Evolutionary conservation across 768 basidiomycete genomes (phyloP), one percentile per base, ranked within the genome.

Genomic region (Psilocybe azurescens): DNA sequence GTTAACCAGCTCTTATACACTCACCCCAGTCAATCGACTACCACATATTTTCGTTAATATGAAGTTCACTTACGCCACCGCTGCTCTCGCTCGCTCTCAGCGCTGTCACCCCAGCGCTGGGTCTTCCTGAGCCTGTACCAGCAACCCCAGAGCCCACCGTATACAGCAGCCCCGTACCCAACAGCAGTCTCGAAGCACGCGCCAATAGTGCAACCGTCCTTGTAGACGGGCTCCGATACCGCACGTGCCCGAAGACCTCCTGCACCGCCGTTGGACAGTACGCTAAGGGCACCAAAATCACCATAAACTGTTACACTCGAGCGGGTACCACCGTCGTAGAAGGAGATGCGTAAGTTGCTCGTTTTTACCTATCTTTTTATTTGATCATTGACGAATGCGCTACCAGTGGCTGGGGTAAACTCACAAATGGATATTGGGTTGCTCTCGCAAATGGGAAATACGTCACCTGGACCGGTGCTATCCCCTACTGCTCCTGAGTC

Each of bases 211-310:
- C 56, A 14, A 36, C 39, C 16, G 61, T 62, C 33, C 14, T 47
- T 16, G 56, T 58, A 9, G 61, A 62, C 38, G 61, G 61, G 6
- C 56, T 62, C 39, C 46, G 61, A 36, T 62, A 62, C 51, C 61
- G 61, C 50, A 53, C 20, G 28, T 62, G 61, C 61, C 61, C 61
- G 5, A 29, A 51, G 4, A 62, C 57, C 20, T 58, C 48, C 46
- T 62, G 61, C 49, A 30, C n/a, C 5, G 61, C 61, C 4, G 32
- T 58, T 28, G 58, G 58, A 2, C 58, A 59, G n/a, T 59, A 59
- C 51, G 38, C 57, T 9, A 63, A 46, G 11, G 57, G 62, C 32
- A 63, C 62, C 13, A 50, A 54, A 18, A 49, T 63, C 39, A 49
- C 30, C 11, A 59, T 63, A 29, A 46, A 47, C 3, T 63, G 62